These are phyloP conservation scores for Quercus ilex DNA, from an alignment of 306 rosid species.

Conservation along the genomic window DNA sequence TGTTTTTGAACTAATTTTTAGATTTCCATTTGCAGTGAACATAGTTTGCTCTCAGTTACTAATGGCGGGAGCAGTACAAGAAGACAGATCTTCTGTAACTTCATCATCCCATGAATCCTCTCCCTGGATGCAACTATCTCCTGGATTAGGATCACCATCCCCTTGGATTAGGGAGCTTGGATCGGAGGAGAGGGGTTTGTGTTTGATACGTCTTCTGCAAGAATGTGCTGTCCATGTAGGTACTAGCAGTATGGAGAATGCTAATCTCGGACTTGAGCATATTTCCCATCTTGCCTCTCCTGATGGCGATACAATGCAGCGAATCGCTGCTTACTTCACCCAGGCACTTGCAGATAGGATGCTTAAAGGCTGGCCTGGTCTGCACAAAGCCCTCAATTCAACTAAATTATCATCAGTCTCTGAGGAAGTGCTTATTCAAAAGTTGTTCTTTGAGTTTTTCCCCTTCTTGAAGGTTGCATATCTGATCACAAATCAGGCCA, in stretches of 20 bases:
- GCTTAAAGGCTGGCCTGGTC: conserved; percentile 66
- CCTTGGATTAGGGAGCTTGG: conserved; percentile 58
- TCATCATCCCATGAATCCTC: conserved; percentile 30
- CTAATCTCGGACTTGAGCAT: conserved; percentile 61
- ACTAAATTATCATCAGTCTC: conserved; percentile 48
- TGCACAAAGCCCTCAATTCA: conserved; percentile 59
- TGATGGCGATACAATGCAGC: conserved; percentile 69
- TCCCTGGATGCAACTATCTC: conserved; percentile 30
- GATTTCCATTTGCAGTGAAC: conserved; percentile 1
- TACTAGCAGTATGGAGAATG: conserved; percentile 64
- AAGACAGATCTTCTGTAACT: conserved; percentile 47
- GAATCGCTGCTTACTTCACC: conserved; percentile 70
- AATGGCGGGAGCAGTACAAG: conserved; percentile 33
- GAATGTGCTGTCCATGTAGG: conserved; percentile 70
- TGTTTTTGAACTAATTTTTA: not conserved
- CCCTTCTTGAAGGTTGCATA: conserved; percentile 78
- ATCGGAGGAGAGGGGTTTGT: conserved; percentile 55
- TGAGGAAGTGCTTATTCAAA: conserved; percentile 51
- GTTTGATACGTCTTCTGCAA: conserved; percentile 50
- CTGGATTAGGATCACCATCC: conserved; percentile 58
- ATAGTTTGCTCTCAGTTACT: not conserved
- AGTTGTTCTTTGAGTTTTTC: conserved; percentile 67
- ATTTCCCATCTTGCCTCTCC: conserved; percentile 72
- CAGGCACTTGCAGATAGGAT: conserved; percentile 73
- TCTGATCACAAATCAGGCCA: conserved; percentile 75